Base-by-base conservation (phyloP, 139 green algal genomes). In the Coelastrella sp. region DNA sequence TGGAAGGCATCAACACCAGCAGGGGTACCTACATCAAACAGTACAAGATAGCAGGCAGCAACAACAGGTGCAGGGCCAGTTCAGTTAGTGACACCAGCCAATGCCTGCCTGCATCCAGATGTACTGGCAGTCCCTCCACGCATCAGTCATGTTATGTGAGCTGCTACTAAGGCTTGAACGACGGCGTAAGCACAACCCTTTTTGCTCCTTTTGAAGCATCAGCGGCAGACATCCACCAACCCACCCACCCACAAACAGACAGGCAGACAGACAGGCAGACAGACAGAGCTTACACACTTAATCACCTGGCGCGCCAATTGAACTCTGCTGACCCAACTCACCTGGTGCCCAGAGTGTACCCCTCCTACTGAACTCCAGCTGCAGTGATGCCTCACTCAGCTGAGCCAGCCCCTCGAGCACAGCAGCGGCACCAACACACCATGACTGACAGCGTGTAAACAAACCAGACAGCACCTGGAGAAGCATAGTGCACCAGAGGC, bases 341-440 rank as follows among this genome's bases (percentile, higher is more conserved):
- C 91, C 91, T 65, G 87, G 88, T 7, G 65, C 87, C 90, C 91
- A 94, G 6, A 89, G 84, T 24, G 83, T n/a, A 15, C 93, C 93
- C 65, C 91, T 84, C 25, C 93, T 85, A n/a, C 92, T 94, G 75
- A 87, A 90, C 87, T 95, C 93, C 87, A 95, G 93, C 89, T 94
- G 92, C 20, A 95, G 80, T 49, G 94, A 68, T 7, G 86, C 90
- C 63, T 94, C 92, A 1, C 72, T 61, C 73, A 91, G 58, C 59
- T 84, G 86, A 27, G 66, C 12, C 72, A 93, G 82, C 20, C 60
- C n/a, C n/a, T 49, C 66, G 7, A 75, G 22, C 56, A 92, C n/a
- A 0, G 35, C 61, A 60, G 9, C 75, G 63, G 91, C 91, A 74
- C 10, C 35, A 17, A 85, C 24, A 56, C 25, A 57, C 91, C 91